Base-by-base conservation (phyloP, 345 rosid genomes). In the Durio zibethinus region DNA sequence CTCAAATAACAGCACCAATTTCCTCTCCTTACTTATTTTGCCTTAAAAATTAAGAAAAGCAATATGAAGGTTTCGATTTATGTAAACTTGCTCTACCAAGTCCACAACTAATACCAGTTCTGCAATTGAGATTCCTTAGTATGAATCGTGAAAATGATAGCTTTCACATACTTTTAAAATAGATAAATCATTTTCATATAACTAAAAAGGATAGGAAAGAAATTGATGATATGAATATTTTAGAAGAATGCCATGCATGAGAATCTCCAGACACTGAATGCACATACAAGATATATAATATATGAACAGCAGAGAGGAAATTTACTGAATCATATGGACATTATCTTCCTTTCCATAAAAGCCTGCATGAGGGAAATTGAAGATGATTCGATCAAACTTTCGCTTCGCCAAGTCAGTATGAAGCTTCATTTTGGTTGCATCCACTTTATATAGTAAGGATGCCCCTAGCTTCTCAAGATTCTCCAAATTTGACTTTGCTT, bases 301-400 rank as follows among this genome's bases (percentile, higher is more conserved):
- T 56, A 10, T 9, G 29, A 23, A 56, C 23, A 2, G 15, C 61
- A 60, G 72, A 4, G 25, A 47, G 21, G 15, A 29, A 45, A 18
- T 80, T 80, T 52, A 88, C 92, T 21, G 12, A 42, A 87, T 89
- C 48, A 77, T 0, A 7, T 0, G 7, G 77, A 1, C 9, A 73
- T 62, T 7, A 35, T 82, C 82, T 80, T 86, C 90, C 74, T 54
- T 87, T 50, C 92, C 80, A 11, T 79, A 36, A 76, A 89, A 91
- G 27, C 91, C 93, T 0, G 90, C 91, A 47, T 88, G 92, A 10
- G 93, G 96, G 81, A 88, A 91, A 82, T 84, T 84, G 63, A 77
- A 84, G 74, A 89, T 80, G 45, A 89, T 75, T 4, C 85, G 81
- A 60, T 90, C 91, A n/a, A 87, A 89, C 73, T 75, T 87, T 64